phyloP scores from a whole-genome alignment of 169 alveolate species.

The Plasmodium knowlesi region DNA sequence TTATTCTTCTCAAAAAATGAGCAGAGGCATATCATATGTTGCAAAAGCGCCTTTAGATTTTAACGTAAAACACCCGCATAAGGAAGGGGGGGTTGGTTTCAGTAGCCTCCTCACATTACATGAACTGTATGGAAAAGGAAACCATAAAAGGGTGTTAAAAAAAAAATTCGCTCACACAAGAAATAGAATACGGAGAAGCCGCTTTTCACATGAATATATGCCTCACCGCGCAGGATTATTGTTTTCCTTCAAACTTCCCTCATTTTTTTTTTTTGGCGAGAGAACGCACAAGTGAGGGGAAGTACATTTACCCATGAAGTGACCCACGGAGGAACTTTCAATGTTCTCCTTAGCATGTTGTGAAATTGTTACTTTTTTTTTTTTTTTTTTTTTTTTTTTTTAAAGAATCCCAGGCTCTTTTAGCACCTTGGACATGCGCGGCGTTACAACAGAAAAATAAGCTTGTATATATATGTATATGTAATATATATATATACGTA shows the following conservation, averaged over 20 bases:
- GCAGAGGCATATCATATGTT: neutral
- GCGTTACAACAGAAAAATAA: neutral
- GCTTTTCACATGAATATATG: neutral
- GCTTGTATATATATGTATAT: neutral
- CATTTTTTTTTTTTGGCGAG: neutral
- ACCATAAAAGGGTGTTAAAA: neutral
- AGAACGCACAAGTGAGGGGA: neutral
- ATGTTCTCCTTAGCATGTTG: neutral
- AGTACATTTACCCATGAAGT: neutral
- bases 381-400: too few relatives aligned
- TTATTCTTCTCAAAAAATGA: neutral
- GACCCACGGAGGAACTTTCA: neutral
- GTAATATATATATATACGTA: neutral
- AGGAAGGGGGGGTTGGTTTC: neutral
- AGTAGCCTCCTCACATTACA: neutral
- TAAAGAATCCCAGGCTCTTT: neutral
- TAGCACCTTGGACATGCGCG: neutral
- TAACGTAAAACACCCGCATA: neutral
- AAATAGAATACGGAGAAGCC: neutral
- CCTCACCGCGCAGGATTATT: neutral
- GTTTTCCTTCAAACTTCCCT: neutral
- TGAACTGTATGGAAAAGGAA: neutral
- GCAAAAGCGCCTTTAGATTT: neutral
- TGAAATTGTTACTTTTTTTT: neutral
- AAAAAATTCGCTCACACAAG: neutral